These are phyloP conservation scores for Lotmaria passim DNA, from an alignment of 208 protist species.

Conservation along the genomic window DNA sequence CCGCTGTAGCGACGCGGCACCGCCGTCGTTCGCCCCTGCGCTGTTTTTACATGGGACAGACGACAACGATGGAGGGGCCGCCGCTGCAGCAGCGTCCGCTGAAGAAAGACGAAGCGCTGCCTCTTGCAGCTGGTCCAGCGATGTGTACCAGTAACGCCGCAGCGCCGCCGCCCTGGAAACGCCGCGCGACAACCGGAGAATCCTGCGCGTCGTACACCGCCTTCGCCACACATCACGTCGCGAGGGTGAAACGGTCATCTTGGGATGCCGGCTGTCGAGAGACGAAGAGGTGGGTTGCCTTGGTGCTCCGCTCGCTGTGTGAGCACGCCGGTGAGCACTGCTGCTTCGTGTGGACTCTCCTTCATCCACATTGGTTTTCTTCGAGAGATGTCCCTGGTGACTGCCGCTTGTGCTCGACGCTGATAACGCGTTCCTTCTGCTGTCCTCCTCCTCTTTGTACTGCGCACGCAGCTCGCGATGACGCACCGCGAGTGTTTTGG, in stretches of 20 bases:
- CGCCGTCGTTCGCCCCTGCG: too few species aligned
- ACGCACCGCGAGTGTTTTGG: constrained; percentile 11
- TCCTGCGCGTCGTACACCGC: constrained; percentile 25
- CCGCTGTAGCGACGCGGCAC: too few species aligned
- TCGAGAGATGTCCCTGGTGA: neutral
- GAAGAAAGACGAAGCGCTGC: neutral
- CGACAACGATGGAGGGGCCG: neutral
- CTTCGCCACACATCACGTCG: constrained; percentile 24
- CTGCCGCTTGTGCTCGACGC: neutral
- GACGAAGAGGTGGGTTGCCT: neutral
- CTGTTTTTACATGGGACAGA: neutral
- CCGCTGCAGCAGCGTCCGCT: neutral
- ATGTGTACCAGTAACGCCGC: constrained; percentile 37
- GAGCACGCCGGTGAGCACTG: neutral
- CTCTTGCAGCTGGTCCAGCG: neutral
- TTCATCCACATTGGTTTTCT: neutral
- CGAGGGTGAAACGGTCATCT: neutral
- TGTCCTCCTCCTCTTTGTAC: neutral
- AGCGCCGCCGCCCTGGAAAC: constrained; percentile 19
- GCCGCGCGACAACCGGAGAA: constrained; percentile 19
- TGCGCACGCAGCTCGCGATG: constrained; percentile 22
- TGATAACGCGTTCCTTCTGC: constrained; percentile 9
- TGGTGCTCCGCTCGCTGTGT: neutral
- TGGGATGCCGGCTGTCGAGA: neutral
- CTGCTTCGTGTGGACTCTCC: neutral